Conservation (phyloP, 2,329 filamentous ascomycete genomes). For the Apiospora koreana region DNA sequence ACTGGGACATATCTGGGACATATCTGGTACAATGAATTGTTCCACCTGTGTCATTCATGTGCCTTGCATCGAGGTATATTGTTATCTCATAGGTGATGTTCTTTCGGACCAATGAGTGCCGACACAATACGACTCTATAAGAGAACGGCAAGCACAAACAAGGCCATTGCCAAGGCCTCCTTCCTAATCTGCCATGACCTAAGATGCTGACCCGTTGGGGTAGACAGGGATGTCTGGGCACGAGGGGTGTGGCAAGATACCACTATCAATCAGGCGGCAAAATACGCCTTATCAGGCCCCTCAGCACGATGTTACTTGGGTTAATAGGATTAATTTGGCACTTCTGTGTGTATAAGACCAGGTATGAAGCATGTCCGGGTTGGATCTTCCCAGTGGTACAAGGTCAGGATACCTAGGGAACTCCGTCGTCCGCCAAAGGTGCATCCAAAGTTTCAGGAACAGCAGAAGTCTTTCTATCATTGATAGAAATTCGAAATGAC, state of each 20-base stretch:
- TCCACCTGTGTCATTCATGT: neutral
- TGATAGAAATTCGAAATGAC: neutral
- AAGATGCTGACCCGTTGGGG: neutral
- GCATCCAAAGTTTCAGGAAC: neutral
- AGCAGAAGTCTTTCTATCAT: neutral
- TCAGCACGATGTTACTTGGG: neutral
- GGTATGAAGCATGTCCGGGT: too few relatives aligned
- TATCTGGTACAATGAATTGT: too few relatives aligned
- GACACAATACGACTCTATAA: neutral
- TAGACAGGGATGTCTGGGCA: neutral
- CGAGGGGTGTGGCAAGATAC: neutral
- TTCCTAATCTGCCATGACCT: neutral
- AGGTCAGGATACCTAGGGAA: neutral
- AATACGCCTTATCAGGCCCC: constrained; percentile 16
- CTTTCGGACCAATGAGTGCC: neutral
- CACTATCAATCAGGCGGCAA: constrained; percentile 21
- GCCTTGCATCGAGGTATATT: neutral
- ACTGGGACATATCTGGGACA: too few relatives aligned
- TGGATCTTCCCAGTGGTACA: rapidly evolving
- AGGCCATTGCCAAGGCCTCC: neutral
- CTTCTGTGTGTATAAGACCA: too few relatives aligned
- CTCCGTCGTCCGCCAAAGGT: neutral
- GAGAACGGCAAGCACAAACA: neutral
- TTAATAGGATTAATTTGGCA: neutral
- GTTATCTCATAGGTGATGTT: neutral